Evolutionary conservation across 441 rosid genomes (phyloP).

Genomic region (Macaranga tanarius): DNA sequence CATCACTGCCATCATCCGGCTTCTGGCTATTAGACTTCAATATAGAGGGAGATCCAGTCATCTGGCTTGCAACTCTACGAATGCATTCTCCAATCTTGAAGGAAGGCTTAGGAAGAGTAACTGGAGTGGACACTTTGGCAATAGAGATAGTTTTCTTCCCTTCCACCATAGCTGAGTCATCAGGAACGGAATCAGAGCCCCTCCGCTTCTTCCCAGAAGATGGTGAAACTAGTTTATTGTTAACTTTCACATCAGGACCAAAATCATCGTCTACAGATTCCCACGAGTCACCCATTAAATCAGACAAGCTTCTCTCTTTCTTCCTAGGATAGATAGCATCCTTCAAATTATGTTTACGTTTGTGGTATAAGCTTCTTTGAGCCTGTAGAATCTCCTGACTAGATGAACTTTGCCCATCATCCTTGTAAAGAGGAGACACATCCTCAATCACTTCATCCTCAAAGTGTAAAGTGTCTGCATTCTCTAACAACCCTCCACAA

Average conservation of each 20-base stretch:
- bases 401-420: constrained; percentile 26
- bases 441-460: constrained; percentile 29
- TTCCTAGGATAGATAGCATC: constrained; percentile 42
- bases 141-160: constrained; percentile 60
- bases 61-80: constrained; percentile 87
- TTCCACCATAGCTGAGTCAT: constrained; percentile 41
- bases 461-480: constrained; percentile 21
- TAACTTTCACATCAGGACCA: constrained; percentile 39
- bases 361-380: constrained; percentile 39
- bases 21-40: constrained; percentile 47
- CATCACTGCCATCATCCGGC: constrained; percentile 31
- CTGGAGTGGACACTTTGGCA: constrained; percentile 50
- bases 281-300: constrained; percentile 47
- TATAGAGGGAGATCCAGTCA: constrained; percentile 70
- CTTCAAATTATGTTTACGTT: constrained; percentile 68
- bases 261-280: constrained; percentile 48
- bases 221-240: constrained; percentile 31
- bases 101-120: constrained; percentile 54
- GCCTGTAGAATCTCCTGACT: constrained; percentile 24
- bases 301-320: constrained; percentile 50
- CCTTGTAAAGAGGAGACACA: constrained; percentile 16
- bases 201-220: constrained; percentile 45
- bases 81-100: constrained; percentile 92
- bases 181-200: constrained; percentile 34
- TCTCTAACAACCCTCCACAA: constrained; percentile 40